Evolutionary conservation across 805 yeast genomes (phyloP).

Genomic region (Ogataea ganodermae): DNA sequence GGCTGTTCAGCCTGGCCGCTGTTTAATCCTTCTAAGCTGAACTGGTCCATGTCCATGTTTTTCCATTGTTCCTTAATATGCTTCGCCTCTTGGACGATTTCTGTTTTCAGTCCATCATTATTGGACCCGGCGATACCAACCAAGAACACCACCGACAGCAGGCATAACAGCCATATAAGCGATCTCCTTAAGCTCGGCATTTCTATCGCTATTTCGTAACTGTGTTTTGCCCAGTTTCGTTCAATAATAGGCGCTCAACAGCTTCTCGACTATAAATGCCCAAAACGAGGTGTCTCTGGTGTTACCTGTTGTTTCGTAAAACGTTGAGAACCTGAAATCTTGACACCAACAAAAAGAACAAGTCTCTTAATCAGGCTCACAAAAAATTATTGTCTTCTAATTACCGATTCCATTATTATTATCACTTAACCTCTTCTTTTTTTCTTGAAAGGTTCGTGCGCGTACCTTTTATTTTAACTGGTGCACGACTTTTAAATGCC

Average conservation of each 20-base stretch:
- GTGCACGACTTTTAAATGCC: no score
- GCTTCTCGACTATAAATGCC: not conserved
- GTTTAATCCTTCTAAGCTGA: not conserved
- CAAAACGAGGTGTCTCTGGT: not conserved
- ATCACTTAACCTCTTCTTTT: no score
- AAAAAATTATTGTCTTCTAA: no score
- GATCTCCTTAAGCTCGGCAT: constrained; percentile 18
- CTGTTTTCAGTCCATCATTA: constrained; percentile 10
- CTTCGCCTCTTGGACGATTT: constrained; percentile 19
- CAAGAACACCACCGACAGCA: not conserved
- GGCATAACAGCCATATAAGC: constrained; percentile 2
- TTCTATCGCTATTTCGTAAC: not conserved
- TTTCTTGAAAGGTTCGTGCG: no score
- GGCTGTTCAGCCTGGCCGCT: constrained; percentile 13
- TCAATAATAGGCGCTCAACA: not conserved
- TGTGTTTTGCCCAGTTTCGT: not conserved
- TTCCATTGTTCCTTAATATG: constrained; percentile 15
- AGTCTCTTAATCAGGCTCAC: no score
- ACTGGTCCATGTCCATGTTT: constrained; percentile 7
- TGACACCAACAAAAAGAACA: no score
- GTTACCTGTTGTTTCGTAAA: not conserved
- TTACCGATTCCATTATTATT: no score
- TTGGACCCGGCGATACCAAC: constrained; percentile 9
- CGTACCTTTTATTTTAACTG: no score
- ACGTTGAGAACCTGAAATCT: no score